Base-by-base conservation (phyloP, 495 filamentous ascomycete species). In the Acidiella bohemica region DNA sequence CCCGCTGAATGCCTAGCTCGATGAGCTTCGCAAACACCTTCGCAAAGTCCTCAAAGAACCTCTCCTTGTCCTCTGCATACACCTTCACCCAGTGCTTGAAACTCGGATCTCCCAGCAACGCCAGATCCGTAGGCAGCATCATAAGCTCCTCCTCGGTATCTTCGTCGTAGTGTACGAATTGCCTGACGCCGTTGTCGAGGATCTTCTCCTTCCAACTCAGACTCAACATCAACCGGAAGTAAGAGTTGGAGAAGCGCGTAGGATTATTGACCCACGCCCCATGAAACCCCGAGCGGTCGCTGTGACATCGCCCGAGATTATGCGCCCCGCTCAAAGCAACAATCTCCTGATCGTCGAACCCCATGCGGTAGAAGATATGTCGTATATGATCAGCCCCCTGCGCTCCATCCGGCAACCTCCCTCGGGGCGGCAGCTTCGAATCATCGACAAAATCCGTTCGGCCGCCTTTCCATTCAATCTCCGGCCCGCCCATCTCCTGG, bases 201-300 rank as follows among this genome's bases (percentile, higher is more conserved):
- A 53, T 68, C 55, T 66, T 69, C 16, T 60, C 60, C 59, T 61
- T 66, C 73, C 72, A 79, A 41, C 69, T 63, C 35, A 73, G 55
- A 25, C 62, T 60, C 8, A 72, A 55, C 47, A 78, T 44, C 39
- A 77, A 49, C 42, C 65, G 61, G 62, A 71, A 77, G 49, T 75
- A 79, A 47, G 71, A 70, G 51, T 77, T 78, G 20, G 66, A 71
- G 60, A 77, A 78, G 16, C 73, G 63, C 4, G 71, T 78, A 39
- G 73, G 73, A 51, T 71, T 75, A 44, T 74, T 73, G 36, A 76
- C 72, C 75, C 73, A 77, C 31, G 72, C 63, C 0, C 73, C 72
- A 26, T 74, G 60, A 50, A 76, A 79, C 10, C 73, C 75, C 25
- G 63, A 69, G 12, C 73, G 65, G 49, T 77, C 71, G n/a, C 41